Base-by-base conservation (phyloP, 805 yeast genomes). In the Candida hungchunana region DNA sequence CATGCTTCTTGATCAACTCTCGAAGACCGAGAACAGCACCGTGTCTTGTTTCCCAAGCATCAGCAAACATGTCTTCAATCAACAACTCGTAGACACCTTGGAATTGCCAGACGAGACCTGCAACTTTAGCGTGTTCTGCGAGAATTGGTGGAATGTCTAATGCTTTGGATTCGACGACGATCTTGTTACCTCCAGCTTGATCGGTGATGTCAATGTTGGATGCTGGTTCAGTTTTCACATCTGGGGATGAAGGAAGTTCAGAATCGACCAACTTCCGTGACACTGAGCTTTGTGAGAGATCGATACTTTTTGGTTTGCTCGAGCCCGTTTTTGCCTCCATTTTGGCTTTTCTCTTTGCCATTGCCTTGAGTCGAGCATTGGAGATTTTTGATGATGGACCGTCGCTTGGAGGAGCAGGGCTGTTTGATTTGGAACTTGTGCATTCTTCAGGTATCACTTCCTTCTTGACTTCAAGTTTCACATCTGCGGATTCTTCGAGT, bases 21-120 rank as follows among this genome's bases (percentile, higher is more conserved):
- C 97, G 71, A 25, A 93, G 64, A 0, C 97, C 97, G 50, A 93
- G 69, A 4, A 95, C 84, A 0, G 97, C 88, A 23, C 98, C 99
- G 61, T 93, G 99, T 48, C 99, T 75, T 12, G 81, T 71, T 62
- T 93, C 97, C 99, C 99, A 93, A 28, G 71, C 69, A 26, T 86
- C 95, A 42, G 81, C 79, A 55, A 86, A 86, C 40, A 93, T 62
- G 49, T 88, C 96, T 26, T 76, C 76, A 41, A 87, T 63, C 25
- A 93, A 61, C 16, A 88, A 64, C 55, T 86, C 97, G 59, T 82
- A 88, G 10, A 90, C 80, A 14, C 96, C 95, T 66, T 89, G 96
- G 49, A 89, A 86, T 36, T 87, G 95, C 97, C 97, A 93, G 1
- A 85, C 82, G 26, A 80, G 67, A 5, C 85, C 86, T 1, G 82